phyloP scores from a whole-genome alignment of 2,329 filamentous ascomycete genomes.

The Ambrosiella beaveri region DNA sequence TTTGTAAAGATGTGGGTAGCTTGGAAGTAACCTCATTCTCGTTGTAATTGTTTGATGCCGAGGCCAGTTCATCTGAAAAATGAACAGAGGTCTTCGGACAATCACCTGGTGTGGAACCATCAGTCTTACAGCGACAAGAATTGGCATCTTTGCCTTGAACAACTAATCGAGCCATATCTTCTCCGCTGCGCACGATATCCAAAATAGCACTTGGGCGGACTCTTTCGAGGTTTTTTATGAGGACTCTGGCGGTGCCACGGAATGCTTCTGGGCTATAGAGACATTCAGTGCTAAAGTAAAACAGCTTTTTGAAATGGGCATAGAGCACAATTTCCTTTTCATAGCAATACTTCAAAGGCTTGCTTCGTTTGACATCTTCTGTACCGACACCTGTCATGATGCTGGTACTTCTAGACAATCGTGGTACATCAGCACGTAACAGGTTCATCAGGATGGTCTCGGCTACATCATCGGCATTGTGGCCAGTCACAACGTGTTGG shows the following conservation, averaged over 20 bases:
- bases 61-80: constrained; percentile 15
- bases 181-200: constrained; percentile 84
- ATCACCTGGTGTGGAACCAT: not conserved
- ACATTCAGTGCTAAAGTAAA: constrained; percentile 97
- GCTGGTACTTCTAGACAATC: constrained; percentile 72
- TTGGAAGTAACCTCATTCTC: constrained; percentile 1
- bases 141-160: not conserved
- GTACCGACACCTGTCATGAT: constrained; percentile 64
- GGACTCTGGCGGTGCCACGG: constrained; percentile 69
- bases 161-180: constrained; percentile 87
- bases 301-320: constrained; percentile 86
- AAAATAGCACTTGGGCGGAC: constrained; percentile 87
- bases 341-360: constrained; percentile 94
- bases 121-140: not conserved
- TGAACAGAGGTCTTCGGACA: not conserved
- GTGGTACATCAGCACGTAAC: constrained; percentile 72
- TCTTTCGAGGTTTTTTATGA: constrained; percentile 91
- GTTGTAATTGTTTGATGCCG: not conserved
- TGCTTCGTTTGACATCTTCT: constrained; percentile 88
- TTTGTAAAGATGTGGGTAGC: constrained; percentile 36
- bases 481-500: constrained; percentile 85
- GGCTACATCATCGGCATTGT: constrained; percentile 93
- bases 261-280: constrained; percentile 97
- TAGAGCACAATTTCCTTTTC: constrained; percentile 99
- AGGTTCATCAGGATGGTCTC: constrained; percentile 98